phyloP scores from a whole-genome alignment of 306 rosid genomes.

The Cucurbita pepo region DNA sequence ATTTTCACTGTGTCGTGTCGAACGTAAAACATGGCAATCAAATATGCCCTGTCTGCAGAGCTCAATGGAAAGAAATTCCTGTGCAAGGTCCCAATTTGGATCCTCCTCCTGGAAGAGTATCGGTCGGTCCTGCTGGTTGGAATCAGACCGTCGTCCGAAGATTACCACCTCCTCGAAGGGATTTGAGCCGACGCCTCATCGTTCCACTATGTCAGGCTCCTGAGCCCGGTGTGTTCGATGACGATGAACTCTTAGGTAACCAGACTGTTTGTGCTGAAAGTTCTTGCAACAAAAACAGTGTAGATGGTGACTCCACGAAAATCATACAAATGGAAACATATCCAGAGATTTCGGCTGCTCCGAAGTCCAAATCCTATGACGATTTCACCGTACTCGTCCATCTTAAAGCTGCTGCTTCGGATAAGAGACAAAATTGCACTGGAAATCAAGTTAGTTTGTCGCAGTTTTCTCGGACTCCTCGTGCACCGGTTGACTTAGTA shows the following conservation, averaged over 20 bases:
- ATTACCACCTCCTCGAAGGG: constrained; percentile 58
- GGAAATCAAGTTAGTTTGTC: constrained; percentile 33
- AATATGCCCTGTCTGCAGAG: constrained; percentile 90
- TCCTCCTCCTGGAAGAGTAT: constrained; percentile 34
- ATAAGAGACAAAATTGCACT: constrained; percentile 16
- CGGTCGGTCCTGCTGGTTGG: constrained; percentile 55
- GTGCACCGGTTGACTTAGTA: constrained; percentile 92
- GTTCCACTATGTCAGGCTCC: constrained; percentile 67
- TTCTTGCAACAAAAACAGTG: constrained; percentile 13
- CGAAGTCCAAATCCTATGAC: constrained; percentile 27
- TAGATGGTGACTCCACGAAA: constrained; percentile 20
- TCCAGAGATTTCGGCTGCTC: constrained; percentile 67
- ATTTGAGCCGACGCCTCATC: constrained; percentile 47
- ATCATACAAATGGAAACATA: constrained; percentile 50
- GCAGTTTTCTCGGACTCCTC: constrained; percentile 41
- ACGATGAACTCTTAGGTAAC: constrained; percentile 66
- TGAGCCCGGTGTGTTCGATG: constrained; percentile 72
- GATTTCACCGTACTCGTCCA: constrained; percentile 65
- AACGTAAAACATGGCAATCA: constrained; percentile 85
- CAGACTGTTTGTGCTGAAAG: constrained; percentile 24
- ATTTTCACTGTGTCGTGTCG: constrained; percentile 85
- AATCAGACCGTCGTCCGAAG: constrained; percentile 67
- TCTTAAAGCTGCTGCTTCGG: constrained; percentile 63
- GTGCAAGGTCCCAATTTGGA: constrained; percentile 44
- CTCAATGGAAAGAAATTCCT: constrained; percentile 95